Evolutionary conservation across 306 rosid genomes (phyloP).

Genomic region (Cyclanthera cordifolia): DNA sequence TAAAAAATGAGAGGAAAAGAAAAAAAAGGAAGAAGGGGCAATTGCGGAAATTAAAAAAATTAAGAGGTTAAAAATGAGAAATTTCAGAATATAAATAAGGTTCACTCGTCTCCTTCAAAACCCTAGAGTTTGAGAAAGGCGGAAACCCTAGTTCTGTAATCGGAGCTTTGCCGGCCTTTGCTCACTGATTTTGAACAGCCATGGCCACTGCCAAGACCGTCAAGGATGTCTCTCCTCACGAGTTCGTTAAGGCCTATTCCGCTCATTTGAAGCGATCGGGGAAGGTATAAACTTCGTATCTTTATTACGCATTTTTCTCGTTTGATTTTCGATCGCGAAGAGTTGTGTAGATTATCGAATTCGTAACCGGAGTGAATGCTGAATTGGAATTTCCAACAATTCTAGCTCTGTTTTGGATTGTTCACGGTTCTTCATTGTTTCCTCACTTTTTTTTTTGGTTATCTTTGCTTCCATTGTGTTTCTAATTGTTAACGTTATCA

Average conservation of each 20-base stretch:
- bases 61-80: not conserved
- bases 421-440: not conserved
- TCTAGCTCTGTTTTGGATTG: not conserved
- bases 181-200: conserved; percentile 3
- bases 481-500: not conserved
- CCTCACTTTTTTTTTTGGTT: not conserved
- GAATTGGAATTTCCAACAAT: not conserved
- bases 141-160: conserved; percentile 6
- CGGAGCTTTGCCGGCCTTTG: conserved; percentile 2
- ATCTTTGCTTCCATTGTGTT: not conserved
- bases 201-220: conserved; percentile 46
- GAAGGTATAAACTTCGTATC: conserved; percentile 19
- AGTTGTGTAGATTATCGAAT: not conserved
- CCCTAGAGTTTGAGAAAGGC: conserved; percentile 9
- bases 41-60: not conserved
- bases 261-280: conserved; percentile 64
- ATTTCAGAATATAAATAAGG: not conserved
- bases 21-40: not conserved
- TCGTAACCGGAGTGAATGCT: not conserved
- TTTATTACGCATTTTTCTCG: not conserved
- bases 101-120: not conserved
- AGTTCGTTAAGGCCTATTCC: conserved; percentile 62
- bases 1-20: no score
- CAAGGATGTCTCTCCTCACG: conserved; percentile 63
- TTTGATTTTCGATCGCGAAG: not conserved